These are phyloP conservation scores for Iris macrosiphon DNA, from an alignment of 106 monocot genomes.

Conservation along the genomic window DNA sequence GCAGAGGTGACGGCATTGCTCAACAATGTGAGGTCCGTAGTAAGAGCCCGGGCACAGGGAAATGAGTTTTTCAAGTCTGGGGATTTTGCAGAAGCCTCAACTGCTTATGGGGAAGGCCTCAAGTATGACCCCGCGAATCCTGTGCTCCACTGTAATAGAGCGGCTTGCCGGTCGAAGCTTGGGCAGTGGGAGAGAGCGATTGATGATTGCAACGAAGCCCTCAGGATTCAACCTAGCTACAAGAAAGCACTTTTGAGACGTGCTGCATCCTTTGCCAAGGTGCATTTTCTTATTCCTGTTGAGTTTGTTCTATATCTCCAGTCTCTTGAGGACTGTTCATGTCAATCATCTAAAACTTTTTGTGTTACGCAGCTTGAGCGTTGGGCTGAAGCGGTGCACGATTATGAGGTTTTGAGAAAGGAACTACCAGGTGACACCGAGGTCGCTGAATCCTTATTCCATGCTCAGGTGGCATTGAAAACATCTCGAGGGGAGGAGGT, in stretches of 20 bases:
- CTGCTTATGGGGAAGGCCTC: conserved; percentile 88
- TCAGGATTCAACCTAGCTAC: conserved; percentile 66
- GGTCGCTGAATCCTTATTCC: conserved; percentile 70
- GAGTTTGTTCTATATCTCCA: background rate
- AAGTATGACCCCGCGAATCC: conserved; percentile 69
- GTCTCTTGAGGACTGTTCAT: background rate
- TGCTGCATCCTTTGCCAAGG: conserved; percentile 71
- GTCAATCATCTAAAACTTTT: conserved; percentile 2
- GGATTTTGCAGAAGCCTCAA: conserved; percentile 67
- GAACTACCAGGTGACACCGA: conserved; percentile 59
- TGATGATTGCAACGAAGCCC: conserved; percentile 78
- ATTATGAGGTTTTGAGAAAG: conserved; percentile 82
- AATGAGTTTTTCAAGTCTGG: conserved; percentile 68
- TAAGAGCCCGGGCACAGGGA: conserved; percentile 52
- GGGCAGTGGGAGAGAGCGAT: conserved; percentile 79
- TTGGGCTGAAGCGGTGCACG: conserved; percentile 71
- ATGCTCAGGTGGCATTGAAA: conserved; percentile 73
- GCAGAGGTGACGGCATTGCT: conserved; percentile 31
- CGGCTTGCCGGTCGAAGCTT: conserved; percentile 79
- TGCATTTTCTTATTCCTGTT: conserved; percentile 15
- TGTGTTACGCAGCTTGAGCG: conserved; percentile 56
- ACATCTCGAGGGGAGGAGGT: conserved; percentile 61
- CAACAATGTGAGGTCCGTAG: conserved; percentile 50
- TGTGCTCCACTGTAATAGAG: conserved; percentile 81
- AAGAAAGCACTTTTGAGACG: conserved; percentile 82